Percentiles rank a stretch among this genome's conserved stretches.
Conservation (phyloP, 2,329 filamentous ascomycete genomes). For the Raffaelea arxii region DNA sequence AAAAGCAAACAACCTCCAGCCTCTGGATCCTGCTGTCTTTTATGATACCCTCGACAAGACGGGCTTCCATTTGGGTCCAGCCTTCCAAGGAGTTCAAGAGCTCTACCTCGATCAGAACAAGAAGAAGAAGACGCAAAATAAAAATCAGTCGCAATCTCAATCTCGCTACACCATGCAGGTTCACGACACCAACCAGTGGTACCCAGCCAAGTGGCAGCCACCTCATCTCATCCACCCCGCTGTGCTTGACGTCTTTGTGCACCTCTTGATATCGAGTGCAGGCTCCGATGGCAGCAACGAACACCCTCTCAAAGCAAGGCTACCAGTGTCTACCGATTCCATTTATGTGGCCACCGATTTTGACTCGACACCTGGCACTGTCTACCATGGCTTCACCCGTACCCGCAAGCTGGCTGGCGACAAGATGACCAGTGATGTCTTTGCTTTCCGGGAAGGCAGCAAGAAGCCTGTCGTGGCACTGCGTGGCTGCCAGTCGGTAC, state of each 20-base stretch:
- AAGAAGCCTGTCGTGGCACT: not conserved
- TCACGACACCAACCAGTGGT: not conserved
- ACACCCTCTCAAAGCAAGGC: not conserved
- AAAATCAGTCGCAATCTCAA: too few relatives aligned
- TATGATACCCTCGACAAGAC: not conserved
- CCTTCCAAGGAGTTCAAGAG: not conserved
- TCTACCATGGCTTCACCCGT: not conserved
- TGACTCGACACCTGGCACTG: not conserved
- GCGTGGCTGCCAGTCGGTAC: not conserved
- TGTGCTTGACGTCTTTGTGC: not conserved
- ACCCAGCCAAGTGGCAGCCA: not conserved
- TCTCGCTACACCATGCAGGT: not conserved
- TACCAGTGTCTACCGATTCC: not conserved
- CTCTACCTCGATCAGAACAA: not conserved
- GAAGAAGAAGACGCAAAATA: too few relatives aligned
- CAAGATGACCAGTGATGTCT: not conserved
- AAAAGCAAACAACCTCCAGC: not conserved
- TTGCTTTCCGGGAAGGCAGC: not conserved
- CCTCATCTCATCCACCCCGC: not conserved
- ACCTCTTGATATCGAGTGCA: not conserved
- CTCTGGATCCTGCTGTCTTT: not conserved
- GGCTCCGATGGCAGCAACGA: too few relatives aligned
- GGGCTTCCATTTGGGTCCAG: not conserved
- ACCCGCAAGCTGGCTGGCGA: not conserved
- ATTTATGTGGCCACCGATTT: not conserved